Evolutionary conservation across 1,284 basidiomycete species (phyloP), one percentile per base, ranked within the genome.

Genomic region (Nidula niveotomentosa): DNA sequence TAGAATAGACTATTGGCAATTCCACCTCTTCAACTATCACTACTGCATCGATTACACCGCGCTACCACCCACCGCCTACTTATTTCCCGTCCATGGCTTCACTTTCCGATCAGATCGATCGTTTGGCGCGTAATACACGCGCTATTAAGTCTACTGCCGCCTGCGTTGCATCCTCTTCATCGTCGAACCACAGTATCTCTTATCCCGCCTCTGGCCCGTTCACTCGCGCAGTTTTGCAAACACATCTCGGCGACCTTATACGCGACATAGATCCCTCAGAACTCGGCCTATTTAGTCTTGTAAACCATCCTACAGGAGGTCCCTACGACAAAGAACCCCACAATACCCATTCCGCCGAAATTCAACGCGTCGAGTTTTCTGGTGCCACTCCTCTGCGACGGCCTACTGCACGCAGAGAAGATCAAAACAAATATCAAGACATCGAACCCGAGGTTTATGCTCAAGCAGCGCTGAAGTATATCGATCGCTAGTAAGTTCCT

Each of bases 231-330:
- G 78, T 90, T 10, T 81, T 91, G 30, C 60, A 76, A 34, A 79
- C 83, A 0, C 70, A 78, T 49, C 78, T 91, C 8, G 84, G 85
- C 47, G 85, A 91, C 62, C 82, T 91, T 56, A 89, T 91, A 56
- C 86, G 88, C 61, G 89, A 91, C 62, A 76, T 86, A 56, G 88
- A 91, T 60, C 76, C 85, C 8, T 83, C 89, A 9, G 90, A 91
- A 66, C 76, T 90, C 30, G 88, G 89, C 34, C 80, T 91, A 15
- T 90, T 91, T 69, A 81, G 78, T 2, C 75, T 90, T 52, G 71
- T 78, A 2, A 58, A 53, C 41, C 59, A 67, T 41, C 58, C 56
- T 17, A 51, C 55, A 17, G 58, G 58, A 46, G 54, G 51, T 10
- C 23, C 58, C 36, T 73, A 76, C 45, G 69, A 74, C 0, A 70